Percentiles rank a stretch among this genome's conserved stretches.
phyloP scores from a whole-genome alignment of 345 rosid species.

The Linum lewisii region DNA sequence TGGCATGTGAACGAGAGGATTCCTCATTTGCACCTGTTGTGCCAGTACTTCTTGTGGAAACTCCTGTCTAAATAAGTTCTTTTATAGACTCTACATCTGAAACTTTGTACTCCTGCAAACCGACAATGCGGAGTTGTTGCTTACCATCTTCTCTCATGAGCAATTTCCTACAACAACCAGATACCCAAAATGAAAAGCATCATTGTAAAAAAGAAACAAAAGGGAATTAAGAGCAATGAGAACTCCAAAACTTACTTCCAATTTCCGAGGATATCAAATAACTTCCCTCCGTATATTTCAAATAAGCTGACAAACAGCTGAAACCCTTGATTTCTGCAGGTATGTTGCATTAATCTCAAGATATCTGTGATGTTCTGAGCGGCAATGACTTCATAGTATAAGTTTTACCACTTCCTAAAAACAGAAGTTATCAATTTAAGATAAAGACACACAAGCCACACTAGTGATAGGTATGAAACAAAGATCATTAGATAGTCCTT shows the following conservation, averaged over 20 bases:
- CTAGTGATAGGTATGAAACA: slow-evolving; percentile 8
- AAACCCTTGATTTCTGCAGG: slow-evolving; percentile 89
- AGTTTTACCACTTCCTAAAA: slow-evolving; percentile 94
- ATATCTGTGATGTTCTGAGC: slow-evolving; percentile 85
- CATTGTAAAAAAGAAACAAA: not conserved
- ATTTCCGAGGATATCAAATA: slow-evolving; percentile 82
- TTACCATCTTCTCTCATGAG: slow-evolving; percentile 99
- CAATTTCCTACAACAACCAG: slow-evolving; percentile 49
- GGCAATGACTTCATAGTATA: slow-evolving; percentile 96
- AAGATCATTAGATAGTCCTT: slow-evolving; percentile 4
- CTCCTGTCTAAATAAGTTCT: slow-evolving; percentile 93
- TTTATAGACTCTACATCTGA: slow-evolving; percentile 88
- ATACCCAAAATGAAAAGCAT: slow-evolving; percentile 9
- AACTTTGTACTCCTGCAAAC: slow-evolving; percentile 89
- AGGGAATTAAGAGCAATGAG: slow-evolving; percentile 2
- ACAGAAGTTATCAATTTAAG: slow-evolving; percentile 4
- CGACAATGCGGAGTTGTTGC: slow-evolving; percentile 96
- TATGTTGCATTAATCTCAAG: slow-evolving; percentile 92
- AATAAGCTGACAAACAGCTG: slow-evolving; percentile 90
- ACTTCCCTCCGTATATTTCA: slow-evolving; percentile 93
- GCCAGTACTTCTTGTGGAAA: slow-evolving; percentile 83
- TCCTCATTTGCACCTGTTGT: slow-evolving; percentile 99
- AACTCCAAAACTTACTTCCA: slow-evolving; percentile 62
- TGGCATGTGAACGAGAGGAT: slow-evolving; percentile 98
- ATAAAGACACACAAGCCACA: not conserved